A percentile compares a stretch with the other conserved stretches of the same genome.
phyloP scores from a whole-genome alignment of 306 rosid genomes.

The Astragalus membranaceus region DNA sequence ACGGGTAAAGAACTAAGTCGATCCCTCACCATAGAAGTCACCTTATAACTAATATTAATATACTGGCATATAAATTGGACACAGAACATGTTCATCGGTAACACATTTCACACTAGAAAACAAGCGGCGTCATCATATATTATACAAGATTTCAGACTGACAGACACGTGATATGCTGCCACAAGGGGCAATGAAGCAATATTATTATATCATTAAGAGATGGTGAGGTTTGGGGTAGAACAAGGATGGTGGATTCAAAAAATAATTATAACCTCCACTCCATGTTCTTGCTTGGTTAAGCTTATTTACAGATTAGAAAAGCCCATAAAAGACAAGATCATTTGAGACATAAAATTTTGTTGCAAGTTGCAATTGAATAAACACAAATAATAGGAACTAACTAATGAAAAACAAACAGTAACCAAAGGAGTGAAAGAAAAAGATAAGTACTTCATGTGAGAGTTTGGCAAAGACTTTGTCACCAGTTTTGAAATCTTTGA shows the following conservation, averaged over 20 bases:
- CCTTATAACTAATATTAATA: background rate
- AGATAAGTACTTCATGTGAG: constrained; percentile 27
- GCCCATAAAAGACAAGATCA: background rate
- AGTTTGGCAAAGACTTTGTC: constrained; percentile 58
- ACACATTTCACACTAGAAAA: background rate
- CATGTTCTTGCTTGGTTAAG: too few relatives aligned
- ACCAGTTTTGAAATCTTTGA: constrained; percentile 50
- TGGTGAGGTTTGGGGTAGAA: background rate
- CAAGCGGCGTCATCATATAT: background rate
- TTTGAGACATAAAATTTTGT: background rate
- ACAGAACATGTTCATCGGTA: background rate
- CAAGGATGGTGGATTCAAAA: background rate
- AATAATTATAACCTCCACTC: background rate
- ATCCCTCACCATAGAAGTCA: too few relatives aligned
- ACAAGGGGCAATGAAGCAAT: background rate
- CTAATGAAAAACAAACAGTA: background rate
- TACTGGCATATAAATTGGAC: background rate
- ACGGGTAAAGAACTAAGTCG: too few relatives aligned
- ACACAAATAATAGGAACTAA: background rate
- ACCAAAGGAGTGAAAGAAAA: background rate
- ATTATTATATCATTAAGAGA: background rate
- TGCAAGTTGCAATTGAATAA: background rate
- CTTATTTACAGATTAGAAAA: too few relatives aligned
- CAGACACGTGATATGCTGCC: background rate
- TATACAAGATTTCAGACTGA: background rate